A percentile compares a stretch with the other conserved stretches of the same genome.
Evolutionary conservation across 2,329 filamentous ascomycete species (phyloP).

Genomic region (Aspergillus fijiensis): DNA sequence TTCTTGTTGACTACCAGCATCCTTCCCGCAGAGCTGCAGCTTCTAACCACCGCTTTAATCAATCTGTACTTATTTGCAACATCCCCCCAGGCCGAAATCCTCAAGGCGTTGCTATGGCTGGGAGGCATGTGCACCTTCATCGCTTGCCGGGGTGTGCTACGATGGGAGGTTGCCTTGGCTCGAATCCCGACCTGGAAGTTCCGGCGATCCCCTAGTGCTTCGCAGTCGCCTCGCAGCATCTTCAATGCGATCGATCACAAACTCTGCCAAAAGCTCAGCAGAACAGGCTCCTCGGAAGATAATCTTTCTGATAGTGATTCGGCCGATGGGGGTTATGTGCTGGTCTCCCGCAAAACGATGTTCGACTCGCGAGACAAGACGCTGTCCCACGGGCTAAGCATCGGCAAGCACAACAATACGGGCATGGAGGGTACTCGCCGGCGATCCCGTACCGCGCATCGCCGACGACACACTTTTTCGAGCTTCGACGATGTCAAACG

Average conservation of each 20-base stretch:
- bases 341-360: slow-evolving; percentile 39
- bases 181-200: slow-evolving; percentile 92
- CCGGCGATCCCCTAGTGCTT: slow-evolving; percentile 52
- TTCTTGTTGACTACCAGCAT: slow-evolving; percentile 87
- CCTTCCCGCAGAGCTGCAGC: slow-evolving; percentile 79
- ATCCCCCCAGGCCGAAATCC: slow-evolving; percentile 79
- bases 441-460: slow-evolving; percentile 15
- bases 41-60: slow-evolving; percentile 79
- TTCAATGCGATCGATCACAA: slow-evolving; percentile 45
- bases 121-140: slow-evolving; percentile 77
- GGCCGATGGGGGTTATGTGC: slow-evolving; percentile 21
- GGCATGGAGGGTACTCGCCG: slow-evolving; percentile 22
- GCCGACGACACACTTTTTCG: slow-evolving; percentile 55
- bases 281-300: slow-evolving; percentile 37
- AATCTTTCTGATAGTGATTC: slow-evolving; percentile 41
- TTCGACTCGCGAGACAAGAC: slow-evolving; percentile 19
- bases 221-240: slow-evolving; percentile 39
- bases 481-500: slow-evolving; percentile 36
- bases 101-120: slow-evolving; percentile 82
- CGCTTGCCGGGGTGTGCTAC: slow-evolving; percentile 69
- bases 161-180: slow-evolving; percentile 81
- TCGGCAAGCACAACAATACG: slow-evolving; percentile 23
- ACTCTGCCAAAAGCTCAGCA: slow-evolving; percentile 51
- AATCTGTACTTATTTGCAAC: slow-evolving; percentile 74
- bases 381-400: slow-evolving; percentile 17